A percentile compares a stretch with the other conserved stretches of the same genome.
Conservation (phyloP, 495 filamentous ascomycete species). For the Aspergillus nidulans region DNA sequence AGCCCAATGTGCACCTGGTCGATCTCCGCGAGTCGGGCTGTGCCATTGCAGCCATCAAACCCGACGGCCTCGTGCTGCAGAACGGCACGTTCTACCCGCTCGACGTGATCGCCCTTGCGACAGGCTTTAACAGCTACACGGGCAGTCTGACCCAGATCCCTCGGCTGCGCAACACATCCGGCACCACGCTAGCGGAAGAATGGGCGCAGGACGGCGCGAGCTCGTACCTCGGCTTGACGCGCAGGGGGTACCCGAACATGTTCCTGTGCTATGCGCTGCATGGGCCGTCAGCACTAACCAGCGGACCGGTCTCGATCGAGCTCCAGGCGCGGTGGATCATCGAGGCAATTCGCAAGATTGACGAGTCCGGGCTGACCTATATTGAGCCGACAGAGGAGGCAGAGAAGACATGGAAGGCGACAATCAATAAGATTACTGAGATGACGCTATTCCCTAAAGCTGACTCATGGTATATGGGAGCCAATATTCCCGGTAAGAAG, state of each 20-base stretch:
- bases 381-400: conserved; percentile 37
- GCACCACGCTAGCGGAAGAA: too few relatives aligned
- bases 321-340: conserved; percentile 8
- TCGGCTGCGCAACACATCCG: too few relatives aligned
- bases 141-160: too few relatives aligned
- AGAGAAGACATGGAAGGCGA: conserved; percentile 34
- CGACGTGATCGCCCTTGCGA: too few relatives aligned
- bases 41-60: too few relatives aligned
- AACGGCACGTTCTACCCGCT: too few relatives aligned
- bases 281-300: conserved; percentile 43
- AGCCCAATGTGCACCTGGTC: too few relatives aligned
- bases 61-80: too few relatives aligned
- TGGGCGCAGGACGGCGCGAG: too few relatives aligned
- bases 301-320: conserved; percentile 49
- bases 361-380: conserved; percentile 23
- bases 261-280: conserved; percentile 49
- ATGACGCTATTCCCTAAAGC: conserved; percentile 28
- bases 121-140: too few relatives aligned
- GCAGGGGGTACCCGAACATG: conserved; percentile 49
- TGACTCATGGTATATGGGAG: conserved; percentile 43
- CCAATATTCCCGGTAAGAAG: conserved; percentile 41
- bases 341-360: conserved; percentile 15
- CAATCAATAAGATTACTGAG: conserved; percentile 22
- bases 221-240: conserved; percentile 47
- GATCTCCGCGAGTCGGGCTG: too few relatives aligned